A percentile compares a stretch with the other conserved stretches of the same genome.
phyloP scores from a whole-genome alignment of 129 eudicot species.

The Flaveria trinervia region DNA sequence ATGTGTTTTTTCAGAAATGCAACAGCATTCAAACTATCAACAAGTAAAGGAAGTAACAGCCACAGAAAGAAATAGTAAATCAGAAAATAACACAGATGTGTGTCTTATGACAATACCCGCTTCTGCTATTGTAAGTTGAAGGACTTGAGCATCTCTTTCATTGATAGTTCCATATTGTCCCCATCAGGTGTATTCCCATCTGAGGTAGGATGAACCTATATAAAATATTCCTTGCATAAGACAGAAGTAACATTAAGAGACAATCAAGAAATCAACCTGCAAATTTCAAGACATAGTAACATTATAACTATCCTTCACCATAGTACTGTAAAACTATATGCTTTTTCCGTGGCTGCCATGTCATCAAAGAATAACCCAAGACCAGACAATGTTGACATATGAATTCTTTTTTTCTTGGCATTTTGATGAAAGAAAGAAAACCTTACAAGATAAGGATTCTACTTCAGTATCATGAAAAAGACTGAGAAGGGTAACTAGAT shows the following conservation, averaged over 20 bases:
- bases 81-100: conserved; percentile 15
- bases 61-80: conserved; percentile 1
- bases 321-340: neutral
- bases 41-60: neutral
- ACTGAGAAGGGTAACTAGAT: neutral
- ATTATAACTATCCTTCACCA: neutral
- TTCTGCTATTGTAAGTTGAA: conserved; percentile 37
- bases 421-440: neutral
- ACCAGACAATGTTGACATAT: conserved; percentile 6
- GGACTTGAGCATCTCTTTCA: conserved; percentile 63
- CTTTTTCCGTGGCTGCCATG: neutral
- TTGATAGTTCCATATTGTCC: conserved; percentile 45
- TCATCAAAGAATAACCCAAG: neutral
- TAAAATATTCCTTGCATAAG: conserved; percentile 40
- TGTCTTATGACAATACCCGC: conserved; percentile 39
- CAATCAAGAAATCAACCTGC: conserved; percentile 29
- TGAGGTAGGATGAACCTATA: conserved; percentile 60
- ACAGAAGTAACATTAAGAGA: conserved; percentile 33
- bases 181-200: conserved; percentile 44
- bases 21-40: neutral
- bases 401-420: neutral
- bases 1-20: neutral
- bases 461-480: conserved; percentile 9
- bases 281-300: neutral
- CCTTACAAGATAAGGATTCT: conserved; percentile 6